Conservation (phyloP, 1,284 basidiomycete species). For the Rhodofomes roseus region DNA sequence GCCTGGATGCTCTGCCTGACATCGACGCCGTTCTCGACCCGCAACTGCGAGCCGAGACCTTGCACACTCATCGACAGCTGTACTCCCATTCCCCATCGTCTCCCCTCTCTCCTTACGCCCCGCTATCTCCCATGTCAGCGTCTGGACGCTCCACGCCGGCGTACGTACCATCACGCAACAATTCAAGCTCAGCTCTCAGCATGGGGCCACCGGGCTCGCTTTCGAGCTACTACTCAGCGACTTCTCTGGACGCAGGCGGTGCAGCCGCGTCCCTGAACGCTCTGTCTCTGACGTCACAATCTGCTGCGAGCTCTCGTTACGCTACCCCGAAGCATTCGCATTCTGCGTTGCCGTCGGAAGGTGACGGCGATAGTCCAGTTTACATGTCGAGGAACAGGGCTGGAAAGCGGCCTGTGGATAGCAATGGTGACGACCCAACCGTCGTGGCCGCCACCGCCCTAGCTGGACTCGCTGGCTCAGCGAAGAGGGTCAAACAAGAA, state of each 20-base stretch:
- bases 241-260: slow-evolving; percentile 13
- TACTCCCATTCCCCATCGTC: slow-evolving; percentile 20
- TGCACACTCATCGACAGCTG: slow-evolving; percentile 9
- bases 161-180: slow-evolving; percentile 14
- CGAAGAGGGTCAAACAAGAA: slow-evolving; percentile 21
- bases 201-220: slow-evolving; percentile 12
- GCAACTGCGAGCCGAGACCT: not conserved
- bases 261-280: slow-evolving; percentile 20
- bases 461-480: slow-evolving; percentile 19
- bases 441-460: slow-evolving; percentile 22
- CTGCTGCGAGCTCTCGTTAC: slow-evolving; percentile 17
- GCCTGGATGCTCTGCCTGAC: slow-evolving; percentile 8
- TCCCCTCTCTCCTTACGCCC: slow-evolving; percentile 20
- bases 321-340: slow-evolving; percentile 22
- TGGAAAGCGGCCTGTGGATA: slow-evolving; percentile 14
- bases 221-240: slow-evolving; percentile 15
- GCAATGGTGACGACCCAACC: slow-evolving; percentile 15
- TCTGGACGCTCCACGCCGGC: slow-evolving; percentile 22
- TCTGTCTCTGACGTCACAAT: slow-evolving; percentile 19
- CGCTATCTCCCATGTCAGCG: slow-evolving; percentile 14
- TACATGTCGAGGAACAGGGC: slow-evolving; percentile 4
- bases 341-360: slow-evolving; percentile 20
- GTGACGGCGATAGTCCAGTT: slow-evolving; percentile 8
- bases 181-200: slow-evolving; percentile 15
- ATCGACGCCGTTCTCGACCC: slow-evolving; percentile 5